Base-by-base conservation (phyloP, 352 stramenopile species). In the Phytophthora idaei region DNA sequence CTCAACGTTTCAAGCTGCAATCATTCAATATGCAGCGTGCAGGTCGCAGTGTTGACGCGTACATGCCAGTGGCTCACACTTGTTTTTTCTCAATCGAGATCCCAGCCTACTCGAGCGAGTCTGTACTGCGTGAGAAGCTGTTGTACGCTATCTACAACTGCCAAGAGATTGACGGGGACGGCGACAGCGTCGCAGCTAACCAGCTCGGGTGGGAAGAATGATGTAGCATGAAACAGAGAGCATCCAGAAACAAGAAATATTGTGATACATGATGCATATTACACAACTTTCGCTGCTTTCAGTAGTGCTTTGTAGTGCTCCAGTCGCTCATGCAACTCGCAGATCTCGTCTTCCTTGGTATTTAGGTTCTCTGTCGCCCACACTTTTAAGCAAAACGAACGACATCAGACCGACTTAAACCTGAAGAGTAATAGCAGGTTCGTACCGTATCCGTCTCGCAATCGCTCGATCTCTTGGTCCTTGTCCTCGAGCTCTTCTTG, bases 41-140 rank as follows among this genome's bases (percentile, higher is more conserved):
- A 41, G 62, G 62, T 62, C 57, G 68, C 49, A 71, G 62, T 44
- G 57, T 79, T 54, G 90, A 98, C 59, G 77, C 76, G 14, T 98
- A 98, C 66, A 80, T 99, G 41, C 97, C 97, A 6, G 97, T 98
- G 62, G 92, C 97, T 27, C 97, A 98, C 66, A 99, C 98, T n/a
- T 99, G 98, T 72, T 99, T 99, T 80, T 99, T 99, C 72, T 96
- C 92, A 5, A 80, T 99, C 32, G 95, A 97, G 32, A 67, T 99
- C 25, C 97, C 98, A 14, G 67, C 87, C 41, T 99, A 99, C 74
- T 97, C 90, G 41, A 95, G 75, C 47, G 68, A 89, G 34, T 61
- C 78, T 31, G 77, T 96, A 6, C 66, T 97, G 37, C 65, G 75
- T 14, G 81, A 90, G 42, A 94, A 93, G 64, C 61, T 98, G 25